phyloP scores from a whole-genome alignment of 345 rosid genomes.

The Diplotaxis tenuifolia region DNA sequence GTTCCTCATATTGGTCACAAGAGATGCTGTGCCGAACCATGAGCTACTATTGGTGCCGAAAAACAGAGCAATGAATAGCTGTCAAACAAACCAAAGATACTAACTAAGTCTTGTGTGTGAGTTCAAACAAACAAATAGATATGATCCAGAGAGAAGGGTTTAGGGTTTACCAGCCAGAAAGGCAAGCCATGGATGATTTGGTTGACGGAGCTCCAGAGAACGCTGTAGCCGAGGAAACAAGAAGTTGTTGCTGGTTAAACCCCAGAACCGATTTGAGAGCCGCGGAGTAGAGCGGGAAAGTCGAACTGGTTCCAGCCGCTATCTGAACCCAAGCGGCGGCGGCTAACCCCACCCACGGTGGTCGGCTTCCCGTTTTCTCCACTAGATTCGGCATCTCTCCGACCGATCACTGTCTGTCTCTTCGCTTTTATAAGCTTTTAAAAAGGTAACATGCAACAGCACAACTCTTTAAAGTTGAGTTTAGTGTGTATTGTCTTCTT shows the following conservation, averaged over 20 bases:
- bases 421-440: not conserved
- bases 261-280: conserved; percentile 77
- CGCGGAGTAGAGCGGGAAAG: conserved; percentile 79
- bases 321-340: conserved; percentile 91
- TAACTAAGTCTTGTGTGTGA: not conserved
- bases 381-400: conserved; percentile 45
- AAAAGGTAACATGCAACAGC: not conserved
- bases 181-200: conserved; percentile 62
- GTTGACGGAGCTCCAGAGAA: conserved; percentile 78
- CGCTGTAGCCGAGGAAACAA: conserved; percentile 88
- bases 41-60: conserved; percentile 76
- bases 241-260: conserved; percentile 66
- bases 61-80: conserved; percentile 78
- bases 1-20: conserved; percentile 83
- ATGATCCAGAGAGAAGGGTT: not conserved
- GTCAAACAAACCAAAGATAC: conserved; percentile 16
- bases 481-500: not conserved
- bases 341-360: conserved; percentile 95
- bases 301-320: conserved; percentile 63
- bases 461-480: not conserved
- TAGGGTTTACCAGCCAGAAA: conserved; percentile 67
- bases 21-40: conserved; percentile 74
- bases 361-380: conserved; percentile 78
- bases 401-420: conserved; percentile 1
- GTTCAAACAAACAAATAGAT: not conserved